These are phyloP conservation scores for Alternaria ethzedia DNA, from an alignment of 2,329 filamentous ascomycete genomes.

Conservation along the genomic window DNA sequence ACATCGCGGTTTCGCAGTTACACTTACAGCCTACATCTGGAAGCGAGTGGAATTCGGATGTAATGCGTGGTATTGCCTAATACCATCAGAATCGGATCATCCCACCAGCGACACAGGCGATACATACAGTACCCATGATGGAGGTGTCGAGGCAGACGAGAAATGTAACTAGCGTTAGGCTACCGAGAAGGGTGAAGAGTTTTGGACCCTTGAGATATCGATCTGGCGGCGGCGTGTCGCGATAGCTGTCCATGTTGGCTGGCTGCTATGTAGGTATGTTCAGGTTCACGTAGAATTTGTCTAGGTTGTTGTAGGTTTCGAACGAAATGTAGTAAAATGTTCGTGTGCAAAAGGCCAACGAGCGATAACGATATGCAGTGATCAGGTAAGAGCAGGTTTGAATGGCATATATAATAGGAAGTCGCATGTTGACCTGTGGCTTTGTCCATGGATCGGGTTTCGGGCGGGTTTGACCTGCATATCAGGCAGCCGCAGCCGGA, in stretches of 20 bases:
- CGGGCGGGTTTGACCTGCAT: neutral
- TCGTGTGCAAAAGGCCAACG: neutral
- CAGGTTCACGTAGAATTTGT: neutral
- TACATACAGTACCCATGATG: constrained; percentile 35
- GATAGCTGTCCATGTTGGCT: neutral
- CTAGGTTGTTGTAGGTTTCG: neutral
- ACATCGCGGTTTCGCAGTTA: neutral
- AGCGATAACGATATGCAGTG: neutral
- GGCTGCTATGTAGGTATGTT: neutral
- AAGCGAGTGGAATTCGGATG: constrained; percentile 32
- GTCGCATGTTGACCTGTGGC: neutral
- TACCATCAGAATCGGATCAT: neutral
- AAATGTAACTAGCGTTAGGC: constrained; percentile 28
- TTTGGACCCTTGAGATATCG: constrained; percentile 20
- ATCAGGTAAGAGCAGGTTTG: neutral
- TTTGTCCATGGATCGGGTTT: neutral
- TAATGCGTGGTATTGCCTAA: constrained; percentile 35
- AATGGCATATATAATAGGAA: neutral
- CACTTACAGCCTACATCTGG: constrained; percentile 27
- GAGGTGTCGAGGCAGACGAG: constrained; percentile 32
- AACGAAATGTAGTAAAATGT: neutral
- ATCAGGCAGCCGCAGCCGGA: no score
- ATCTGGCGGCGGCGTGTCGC: neutral
- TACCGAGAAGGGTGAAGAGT: constrained; percentile 18
- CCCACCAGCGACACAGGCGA: neutral